Conservation (phyloP, 257 asterid genomes). For the Verbena officinalis region DNA sequence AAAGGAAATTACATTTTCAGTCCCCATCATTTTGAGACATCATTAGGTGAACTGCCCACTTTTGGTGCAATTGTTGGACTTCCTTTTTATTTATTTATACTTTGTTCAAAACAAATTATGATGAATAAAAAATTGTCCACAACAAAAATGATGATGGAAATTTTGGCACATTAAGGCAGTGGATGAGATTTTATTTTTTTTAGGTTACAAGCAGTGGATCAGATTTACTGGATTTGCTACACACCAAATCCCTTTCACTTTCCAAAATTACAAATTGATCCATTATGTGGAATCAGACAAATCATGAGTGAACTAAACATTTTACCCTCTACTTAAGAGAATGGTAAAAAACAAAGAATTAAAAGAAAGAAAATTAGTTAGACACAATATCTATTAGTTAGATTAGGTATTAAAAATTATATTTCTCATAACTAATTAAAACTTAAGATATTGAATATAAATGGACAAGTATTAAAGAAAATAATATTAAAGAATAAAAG, state of each 20-base stretch:
- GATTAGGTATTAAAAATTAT: too few relatives aligned
- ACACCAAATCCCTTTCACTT: too few relatives aligned
- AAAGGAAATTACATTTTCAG: not conserved
- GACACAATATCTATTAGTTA: too few relatives aligned
- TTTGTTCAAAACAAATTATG: constrained; percentile 1
- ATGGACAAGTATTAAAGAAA: too few relatives aligned
- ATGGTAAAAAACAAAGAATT: not conserved
- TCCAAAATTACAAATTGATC: too few relatives aligned
- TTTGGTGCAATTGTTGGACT: constrained; percentile 6
- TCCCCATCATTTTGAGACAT: constrained; percentile 4
- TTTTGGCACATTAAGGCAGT: constrained; percentile 29
- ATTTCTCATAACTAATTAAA: too few relatives aligned
- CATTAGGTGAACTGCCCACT: constrained; percentile 28
- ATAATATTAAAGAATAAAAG: too few relatives aligned
- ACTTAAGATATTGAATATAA: too few relatives aligned
- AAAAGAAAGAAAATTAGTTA: too few relatives aligned
- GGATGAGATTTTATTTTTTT: constrained; percentile 34
- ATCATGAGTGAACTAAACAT: too few relatives aligned
- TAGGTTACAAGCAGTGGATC: constrained; percentile 36
- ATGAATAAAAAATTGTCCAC: not conserved
- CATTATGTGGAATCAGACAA: too few relatives aligned
- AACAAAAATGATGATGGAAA: constrained; percentile 30
- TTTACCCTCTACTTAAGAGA: too few relatives aligned
- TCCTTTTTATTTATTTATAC: not conserved
- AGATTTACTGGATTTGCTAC: constrained; percentile 19